These are phyloP conservation scores for Taiwanofungus camphoratus DNA, from an alignment of 1,284 basidiomycete genomes.

Conservation along the genomic window DNA sequence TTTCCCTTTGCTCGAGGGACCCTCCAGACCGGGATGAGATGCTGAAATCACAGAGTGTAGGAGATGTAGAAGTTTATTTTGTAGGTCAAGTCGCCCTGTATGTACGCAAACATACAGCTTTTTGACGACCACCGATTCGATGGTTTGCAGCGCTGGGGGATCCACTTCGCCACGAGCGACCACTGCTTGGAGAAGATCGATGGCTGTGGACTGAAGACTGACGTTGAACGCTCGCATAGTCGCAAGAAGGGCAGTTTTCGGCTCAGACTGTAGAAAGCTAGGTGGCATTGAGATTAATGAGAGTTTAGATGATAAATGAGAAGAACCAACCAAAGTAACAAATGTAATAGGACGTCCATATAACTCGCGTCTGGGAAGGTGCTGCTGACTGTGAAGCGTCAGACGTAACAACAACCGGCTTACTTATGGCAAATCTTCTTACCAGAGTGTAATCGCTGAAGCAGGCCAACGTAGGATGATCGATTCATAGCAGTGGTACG, in stretches of 20 bases:
- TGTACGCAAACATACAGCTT: conserved; percentile 77
- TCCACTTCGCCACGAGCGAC: conserved; percentile 78
- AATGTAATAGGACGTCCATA: conserved; percentile 65
- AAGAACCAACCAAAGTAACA: conserved; percentile 53
- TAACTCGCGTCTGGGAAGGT: conserved; percentile 58
- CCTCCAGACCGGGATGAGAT: conserved; percentile 23
- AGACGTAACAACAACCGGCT: conserved; percentile 11
- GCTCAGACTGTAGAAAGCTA: conserved; percentile 76
- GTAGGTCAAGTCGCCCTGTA: conserved; percentile 66
- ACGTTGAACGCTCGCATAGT: conserved; percentile 60
- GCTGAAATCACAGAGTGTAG: conserved; percentile 81
- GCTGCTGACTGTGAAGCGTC: conserved; percentile 39
- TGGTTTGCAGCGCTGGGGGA: conserved; percentile 45
- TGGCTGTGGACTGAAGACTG: conserved; percentile 64
- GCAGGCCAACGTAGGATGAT: conserved; percentile 52
- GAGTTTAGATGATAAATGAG: neutral
- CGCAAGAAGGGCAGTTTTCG: conserved; percentile 38
- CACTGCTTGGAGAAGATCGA: conserved; percentile 82
- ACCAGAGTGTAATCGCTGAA: conserved; percentile 57
- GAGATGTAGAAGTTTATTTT: conserved; percentile 90
- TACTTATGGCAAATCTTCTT: conserved; percentile 17
- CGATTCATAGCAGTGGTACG: conserved; percentile 55
- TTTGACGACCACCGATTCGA: conserved; percentile 69
- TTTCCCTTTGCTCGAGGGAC: conserved; percentile 8
- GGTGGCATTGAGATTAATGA: neutral